Evolutionary conservation across 345 rosid genomes (phyloP).

Genomic region (Rubroshorea leprosula): DNA sequence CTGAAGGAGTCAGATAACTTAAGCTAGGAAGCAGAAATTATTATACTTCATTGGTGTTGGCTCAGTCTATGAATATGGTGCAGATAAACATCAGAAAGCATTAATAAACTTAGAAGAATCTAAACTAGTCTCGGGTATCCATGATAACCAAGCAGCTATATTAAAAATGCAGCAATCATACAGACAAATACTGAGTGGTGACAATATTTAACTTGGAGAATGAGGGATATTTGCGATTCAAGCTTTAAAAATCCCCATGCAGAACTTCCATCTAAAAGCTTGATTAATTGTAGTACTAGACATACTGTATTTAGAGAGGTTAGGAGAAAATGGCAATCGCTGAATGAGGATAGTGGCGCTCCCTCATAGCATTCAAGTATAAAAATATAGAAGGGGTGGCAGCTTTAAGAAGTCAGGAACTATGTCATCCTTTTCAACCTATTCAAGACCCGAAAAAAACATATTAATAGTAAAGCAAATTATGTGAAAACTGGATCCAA

Average conservation of each 20-base stretch:
- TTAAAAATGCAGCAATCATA: neutral
- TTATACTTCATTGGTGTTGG: neutral
- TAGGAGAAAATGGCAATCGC: neutral
- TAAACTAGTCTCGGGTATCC: too few species aligned
- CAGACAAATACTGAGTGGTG: too few species aligned
- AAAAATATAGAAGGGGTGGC: conserved; percentile 36
- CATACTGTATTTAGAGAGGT: neutral
- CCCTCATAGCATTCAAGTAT: conserved; percentile 6
- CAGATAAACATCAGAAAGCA: too few species aligned
- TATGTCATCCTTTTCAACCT: conserved; percentile 76
- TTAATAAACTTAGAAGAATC: too few species aligned
- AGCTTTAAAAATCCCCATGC: conserved; percentile 62
- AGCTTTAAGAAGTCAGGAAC: conserved; percentile 64
- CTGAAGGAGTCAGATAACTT: neutral
- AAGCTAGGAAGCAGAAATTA: neutral
- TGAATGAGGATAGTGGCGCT: too few species aligned
- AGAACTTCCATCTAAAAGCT: conserved; percentile 46
- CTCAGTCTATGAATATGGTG: too few species aligned
- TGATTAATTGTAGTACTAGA: conserved; percentile 33
- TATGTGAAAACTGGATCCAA: too few species aligned
- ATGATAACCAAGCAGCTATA: too few species aligned
- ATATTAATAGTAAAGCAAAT: too few species aligned
- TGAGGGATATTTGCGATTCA: conserved; percentile 51
- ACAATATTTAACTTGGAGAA: conserved; percentile 48
- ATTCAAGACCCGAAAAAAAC: conserved; percentile 11